These are phyloP conservation scores for Mimosa bimucronata DNA, from an alignment of 306 rosid species.

Conservation along the genomic window DNA sequence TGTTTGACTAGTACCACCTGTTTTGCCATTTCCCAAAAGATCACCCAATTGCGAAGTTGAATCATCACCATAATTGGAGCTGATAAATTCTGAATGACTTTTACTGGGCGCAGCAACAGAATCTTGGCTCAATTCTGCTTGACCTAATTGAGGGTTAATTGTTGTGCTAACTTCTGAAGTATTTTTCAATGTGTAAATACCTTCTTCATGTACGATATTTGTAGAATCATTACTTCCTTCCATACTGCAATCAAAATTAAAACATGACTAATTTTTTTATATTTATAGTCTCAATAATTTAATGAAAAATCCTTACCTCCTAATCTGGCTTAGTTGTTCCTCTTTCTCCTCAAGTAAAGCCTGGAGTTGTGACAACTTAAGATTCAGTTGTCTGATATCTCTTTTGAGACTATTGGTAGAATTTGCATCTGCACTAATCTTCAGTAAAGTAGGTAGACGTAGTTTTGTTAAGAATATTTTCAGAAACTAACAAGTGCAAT, in stretches of 20 bases:
- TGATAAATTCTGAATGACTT: slow-evolving; percentile 41
- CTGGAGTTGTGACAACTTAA: slow-evolving; percentile 81
- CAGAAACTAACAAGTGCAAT: slow-evolving; percentile 4
- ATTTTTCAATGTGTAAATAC: slow-evolving; percentile 43
- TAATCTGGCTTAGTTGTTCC: slow-evolving; percentile 61
- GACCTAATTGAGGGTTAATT: slow-evolving; percentile 43
- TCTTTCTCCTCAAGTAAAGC: slow-evolving; percentile 84
- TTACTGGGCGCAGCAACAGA: slow-evolving; percentile 46
- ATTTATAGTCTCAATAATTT: slow-evolving; percentile 7
- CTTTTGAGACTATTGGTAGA: slow-evolving; percentile 68
- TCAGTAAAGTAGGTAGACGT: slow-evolving; percentile 86
- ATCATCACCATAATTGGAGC: slow-evolving; percentile 45
- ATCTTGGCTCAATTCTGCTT: slow-evolving; percentile 49
- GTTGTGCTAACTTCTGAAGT: slow-evolving; percentile 46
- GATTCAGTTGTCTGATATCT: slow-evolving; percentile 74
- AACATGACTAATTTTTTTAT: slow-evolving; percentile 24
- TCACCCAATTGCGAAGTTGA: slow-evolving; percentile 46
- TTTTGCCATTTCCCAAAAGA: slow-evolving; percentile 42
- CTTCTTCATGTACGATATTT: slow-evolving; percentile 61
- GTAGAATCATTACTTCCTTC: slow-evolving; percentile 56
- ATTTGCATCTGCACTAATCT: slow-evolving; percentile 81
- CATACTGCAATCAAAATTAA: slow-evolving; percentile 46
- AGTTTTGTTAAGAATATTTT: slow-evolving; percentile 64
- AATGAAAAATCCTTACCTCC: slow-evolving; percentile 55
- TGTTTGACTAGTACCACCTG: slow-evolving; percentile 50